A percentile compares a stretch with the other conserved stretches of the same genome.
These are phyloP conservation scores for Leccinum longicurvipes DNA, from an alignment of 768 basidiomycete species.

Conservation along the genomic window DNA sequence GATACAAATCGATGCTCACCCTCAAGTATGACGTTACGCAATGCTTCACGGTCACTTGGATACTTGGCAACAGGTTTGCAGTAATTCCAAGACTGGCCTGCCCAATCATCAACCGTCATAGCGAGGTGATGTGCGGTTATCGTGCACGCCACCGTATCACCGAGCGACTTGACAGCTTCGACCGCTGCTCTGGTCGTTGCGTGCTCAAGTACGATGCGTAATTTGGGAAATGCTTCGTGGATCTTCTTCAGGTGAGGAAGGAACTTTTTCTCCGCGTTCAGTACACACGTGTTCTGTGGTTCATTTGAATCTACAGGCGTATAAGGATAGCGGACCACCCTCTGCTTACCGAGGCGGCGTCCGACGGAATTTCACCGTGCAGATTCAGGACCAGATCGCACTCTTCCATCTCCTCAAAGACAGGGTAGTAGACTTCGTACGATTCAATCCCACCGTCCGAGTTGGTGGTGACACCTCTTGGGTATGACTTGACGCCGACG, in stretches of 20 bases:
- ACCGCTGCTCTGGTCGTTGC: conserved; percentile 92
- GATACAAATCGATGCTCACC: conserved; percentile 40
- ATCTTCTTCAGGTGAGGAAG: conserved; percentile 82
- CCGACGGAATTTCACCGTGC: conserved; percentile 96
- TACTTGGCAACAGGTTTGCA: conserved; percentile 99
- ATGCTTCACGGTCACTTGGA: conserved; percentile 83
- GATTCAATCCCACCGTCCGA: conserved; percentile 95
- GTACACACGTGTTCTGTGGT: conserved; percentile 76
- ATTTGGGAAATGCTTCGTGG: conserved; percentile 77
- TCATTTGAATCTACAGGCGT: not conserved
- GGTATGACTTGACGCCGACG: conserved; percentile 92
- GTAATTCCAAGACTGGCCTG: conserved; percentile 91
- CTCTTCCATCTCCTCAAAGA: conserved; percentile 93
- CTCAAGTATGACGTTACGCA: conserved; percentile 72
- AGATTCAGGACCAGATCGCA: conserved; percentile 93
- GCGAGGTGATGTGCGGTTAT: conserved; percentile 97
- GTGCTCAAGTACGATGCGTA: conserved; percentile 96
- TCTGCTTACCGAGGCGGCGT: conserved; percentile 49
- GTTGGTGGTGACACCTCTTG: conserved; percentile 95
- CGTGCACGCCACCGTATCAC: conserved; percentile 85
- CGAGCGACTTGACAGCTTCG: conserved; percentile 76
- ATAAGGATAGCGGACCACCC: not conserved
- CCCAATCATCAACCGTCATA: conserved; percentile 95
- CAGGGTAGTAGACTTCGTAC: conserved; percentile 88
- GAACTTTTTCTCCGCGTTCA: conserved; percentile 91